Percentiles rank a stretch among this genome's conserved stretches.
Conservation (phyloP, 2,329 filamentous ascomycete genomes). For the Hypomyces rosellus region DNA sequence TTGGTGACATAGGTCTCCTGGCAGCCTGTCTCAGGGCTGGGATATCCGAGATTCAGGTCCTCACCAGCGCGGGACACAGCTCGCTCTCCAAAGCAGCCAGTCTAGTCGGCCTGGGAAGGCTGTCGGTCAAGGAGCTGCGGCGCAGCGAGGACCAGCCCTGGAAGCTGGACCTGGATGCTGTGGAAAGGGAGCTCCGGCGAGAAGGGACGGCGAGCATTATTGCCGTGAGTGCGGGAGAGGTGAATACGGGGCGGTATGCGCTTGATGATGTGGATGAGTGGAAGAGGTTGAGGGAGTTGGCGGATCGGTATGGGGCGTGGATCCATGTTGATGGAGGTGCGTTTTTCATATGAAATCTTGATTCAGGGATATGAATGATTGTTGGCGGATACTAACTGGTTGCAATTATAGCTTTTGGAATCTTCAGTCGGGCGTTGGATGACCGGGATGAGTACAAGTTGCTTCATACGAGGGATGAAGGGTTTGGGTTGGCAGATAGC, state of each 20-base stretch:
- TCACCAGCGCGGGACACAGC: constrained; percentile 79
- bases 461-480: constrained; percentile 47
- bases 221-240: constrained; percentile 76
- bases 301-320: constrained; percentile 72
- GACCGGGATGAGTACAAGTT: constrained; percentile 47
- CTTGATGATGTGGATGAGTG: constrained; percentile 53
- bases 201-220: constrained; percentile 63
- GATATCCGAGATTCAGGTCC: constrained; percentile 62
- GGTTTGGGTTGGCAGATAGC: constrained; percentile 77
- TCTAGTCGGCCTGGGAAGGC: constrained; percentile 70
- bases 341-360: constrained; percentile 16
- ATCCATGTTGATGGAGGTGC: constrained; percentile 77
- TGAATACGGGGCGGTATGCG: constrained; percentile 82
- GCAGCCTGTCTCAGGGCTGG: constrained; percentile 58
- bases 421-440: constrained; percentile 66
- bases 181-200: constrained; percentile 54
- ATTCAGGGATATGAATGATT: constrained; percentile 1
- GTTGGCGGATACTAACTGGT: constrained; percentile 1
- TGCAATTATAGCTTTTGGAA: constrained; percentile 66
- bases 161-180: constrained; percentile 58
- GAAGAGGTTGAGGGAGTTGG: constrained; percentile 57
- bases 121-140: constrained; percentile 57
- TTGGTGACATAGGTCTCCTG: constrained; percentile 65
- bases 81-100: constrained; percentile 79
- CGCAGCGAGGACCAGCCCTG: constrained; percentile 52